Base-by-base conservation (phyloP, 495 filamentous ascomycete genomes). In the Neohortaea acidophila region DNA sequence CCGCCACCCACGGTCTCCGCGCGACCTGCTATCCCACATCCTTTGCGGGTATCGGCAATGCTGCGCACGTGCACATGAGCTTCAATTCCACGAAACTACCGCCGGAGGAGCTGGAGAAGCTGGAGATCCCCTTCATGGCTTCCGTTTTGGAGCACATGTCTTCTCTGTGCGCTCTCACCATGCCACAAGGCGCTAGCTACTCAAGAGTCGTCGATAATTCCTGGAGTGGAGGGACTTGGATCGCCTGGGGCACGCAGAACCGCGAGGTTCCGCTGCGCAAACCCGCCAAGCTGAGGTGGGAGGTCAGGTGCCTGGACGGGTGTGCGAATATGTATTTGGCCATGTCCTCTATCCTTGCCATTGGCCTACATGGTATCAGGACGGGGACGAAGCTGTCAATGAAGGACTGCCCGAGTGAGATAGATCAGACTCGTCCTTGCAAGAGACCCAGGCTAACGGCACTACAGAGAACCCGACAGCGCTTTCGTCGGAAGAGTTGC, bases 21-120 rank as follows among this genome's bases (percentile, higher is more conserved):
- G 74, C 84, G n/a, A 89, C 83, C 0, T 65, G 89, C 0, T 67
- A 82, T 44, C 85, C 85, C 0, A 79, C 79, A 22, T 81, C 83
- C 0, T 73, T 73, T 40, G 18, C 69, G 2, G 67, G 66, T 0
- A 63, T 70, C 12, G 79, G 79, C 10, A 81, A 70, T 6, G 79
- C 71, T 3, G 65, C 69, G 0, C 81, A 85, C 53, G 61, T 67
- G 6, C 81, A 87, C 55, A 59, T 84, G 10, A 80, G 73, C 3
- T 57, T 84, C 14, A 60, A 10, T 61, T 64, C 0, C 48, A 42
- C 19, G 57, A 59, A 28, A 2, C 21, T 32, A 4, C 31, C 51
- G 2, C 23, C 40, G 9, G 48, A 54, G 26, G 53, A 43, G 9
- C 45, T 51, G 4, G 39, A 47, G 21, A 27, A 29, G n/a, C 20